Conservation (phyloP, 2,329 filamentous ascomycete species). For the Ilyonectria sp. region DNA sequence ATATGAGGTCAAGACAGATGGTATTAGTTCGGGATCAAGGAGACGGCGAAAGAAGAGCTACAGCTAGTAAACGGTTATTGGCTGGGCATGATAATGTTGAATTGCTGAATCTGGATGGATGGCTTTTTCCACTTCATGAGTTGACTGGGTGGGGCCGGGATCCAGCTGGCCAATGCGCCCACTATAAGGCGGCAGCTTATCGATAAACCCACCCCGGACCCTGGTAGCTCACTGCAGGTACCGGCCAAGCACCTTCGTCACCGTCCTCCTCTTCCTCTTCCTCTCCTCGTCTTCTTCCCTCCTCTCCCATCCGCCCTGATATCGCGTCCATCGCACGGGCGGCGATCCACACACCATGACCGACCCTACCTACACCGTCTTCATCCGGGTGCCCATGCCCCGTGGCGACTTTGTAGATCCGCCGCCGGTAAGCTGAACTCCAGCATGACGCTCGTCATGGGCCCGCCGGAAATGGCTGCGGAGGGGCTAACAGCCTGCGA, state of each 20-base stretch:
- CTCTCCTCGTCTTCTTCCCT: constrained; percentile 34
- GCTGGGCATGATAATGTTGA: neutral
- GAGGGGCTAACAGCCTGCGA: constrained; percentile 41
- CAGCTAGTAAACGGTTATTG: too few species aligned
- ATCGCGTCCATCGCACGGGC: constrained; percentile 22
- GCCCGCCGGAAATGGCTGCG: constrained; percentile 27
- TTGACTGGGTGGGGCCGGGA: constrained; percentile 3
- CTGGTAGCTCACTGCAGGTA: constrained; percentile 29
- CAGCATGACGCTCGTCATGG: constrained; percentile 36
- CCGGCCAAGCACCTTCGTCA: constrained; percentile 35
- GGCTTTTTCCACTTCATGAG: neutral
- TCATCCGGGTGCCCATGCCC: constrained; percentile 90
- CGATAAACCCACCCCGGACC: constrained; percentile 35
- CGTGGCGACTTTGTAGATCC: constrained; percentile 93
- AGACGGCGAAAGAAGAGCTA: neutral
- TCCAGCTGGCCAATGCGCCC: constrained; percentile 17
- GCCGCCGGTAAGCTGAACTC: constrained; percentile 74
- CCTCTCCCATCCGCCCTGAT: constrained; percentile 31
- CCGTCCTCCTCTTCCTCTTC: constrained; percentile 23
- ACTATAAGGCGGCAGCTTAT: constrained; percentile 33
- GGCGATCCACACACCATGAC: constrained; percentile 55
- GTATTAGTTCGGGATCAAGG: neutral
- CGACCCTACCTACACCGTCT: constrained; percentile 79
- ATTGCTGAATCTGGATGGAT: neutral
- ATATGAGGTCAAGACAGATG: neutral